A percentile compares a stretch with the other conserved stretches of the same genome.
phyloP scores from a whole-genome alignment of 805 yeast genomes.

The Lipomyces spencermartinsiae region DNA sequence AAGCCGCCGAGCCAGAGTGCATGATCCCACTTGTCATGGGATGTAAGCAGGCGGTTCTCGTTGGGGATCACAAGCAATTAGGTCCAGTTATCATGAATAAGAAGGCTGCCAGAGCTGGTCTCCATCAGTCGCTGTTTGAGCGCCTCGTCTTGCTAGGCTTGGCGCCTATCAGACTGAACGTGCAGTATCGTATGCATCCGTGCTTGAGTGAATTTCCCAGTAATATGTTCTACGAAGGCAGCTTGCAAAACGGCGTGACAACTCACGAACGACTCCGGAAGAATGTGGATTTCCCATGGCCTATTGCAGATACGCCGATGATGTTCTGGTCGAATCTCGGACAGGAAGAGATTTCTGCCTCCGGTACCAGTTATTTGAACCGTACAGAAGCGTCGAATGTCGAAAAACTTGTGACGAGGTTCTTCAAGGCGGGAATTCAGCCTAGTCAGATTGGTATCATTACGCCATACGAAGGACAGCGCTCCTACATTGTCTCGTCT shows the following conservation, averaged over 20 bases:
- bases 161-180: slow-evolving; percentile 82
- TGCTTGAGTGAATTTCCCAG: slow-evolving; percentile 84
- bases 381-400: slow-evolving; percentile 89
- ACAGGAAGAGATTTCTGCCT: slow-evolving; percentile 81
- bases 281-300: slow-evolving; percentile 85
- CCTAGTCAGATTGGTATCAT: slow-evolving; percentile 89
- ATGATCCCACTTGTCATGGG: slow-evolving; percentile 89
- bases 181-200: slow-evolving; percentile 96
- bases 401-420: slow-evolving; percentile 73
- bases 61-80: slow-evolving; percentile 95
- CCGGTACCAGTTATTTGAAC: slow-evolving; percentile 82
- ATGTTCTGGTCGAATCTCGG: slow-evolving; percentile 94
- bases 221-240: slow-evolving; percentile 91
- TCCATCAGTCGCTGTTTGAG: slow-evolving; percentile 85
- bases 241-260: slow-evolving; percentile 89
- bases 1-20: slow-evolving; percentile 91
- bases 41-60: slow-evolving; percentile 84
- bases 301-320: slow-evolving; percentile 83
- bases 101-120: slow-evolving; percentile 84
- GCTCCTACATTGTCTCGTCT: slow-evolving; percentile 79
- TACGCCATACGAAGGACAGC: slow-evolving; percentile 94
- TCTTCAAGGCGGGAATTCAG: slow-evolving; percentile 76
- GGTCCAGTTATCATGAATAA: slow-evolving; percentile 89
- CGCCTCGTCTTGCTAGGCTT: slow-evolving; percentile 82
- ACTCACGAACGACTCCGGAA: slow-evolving; percentile 66